phyloP scores from a whole-genome alignment of 1,284 basidiomycete genomes.

The Stygiomarasmius scandens region DNA sequence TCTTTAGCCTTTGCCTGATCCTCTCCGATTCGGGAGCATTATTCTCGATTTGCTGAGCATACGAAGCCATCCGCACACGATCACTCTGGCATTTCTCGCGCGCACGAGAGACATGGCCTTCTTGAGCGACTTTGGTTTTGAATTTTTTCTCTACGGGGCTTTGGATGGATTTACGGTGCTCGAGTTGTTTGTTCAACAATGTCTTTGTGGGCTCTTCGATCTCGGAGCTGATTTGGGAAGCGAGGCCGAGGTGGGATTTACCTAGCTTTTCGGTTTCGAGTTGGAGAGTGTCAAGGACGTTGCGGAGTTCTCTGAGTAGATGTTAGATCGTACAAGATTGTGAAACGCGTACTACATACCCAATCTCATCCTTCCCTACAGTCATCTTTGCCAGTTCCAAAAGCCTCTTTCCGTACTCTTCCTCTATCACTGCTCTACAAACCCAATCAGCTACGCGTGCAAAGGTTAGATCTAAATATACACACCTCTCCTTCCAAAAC shows the following conservation, averaged over 20 bases:
- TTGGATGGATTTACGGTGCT: slow-evolving; percentile 56
- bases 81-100: slow-evolving; percentile 77
- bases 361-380: slow-evolving; percentile 73
- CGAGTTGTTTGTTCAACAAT: slow-evolving; percentile 51
- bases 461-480: too few species aligned
- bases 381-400: slow-evolving; percentile 60
- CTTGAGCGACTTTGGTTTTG: slow-evolving; percentile 65
- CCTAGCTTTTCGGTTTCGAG: slow-evolving; percentile 67
- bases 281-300: slow-evolving; percentile 59
- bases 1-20: slow-evolving; percentile 67
- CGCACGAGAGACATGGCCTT: slow-evolving; percentile 66
- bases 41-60: slow-evolving; percentile 71
- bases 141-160: slow-evolving; percentile 64
- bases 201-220: slow-evolving; percentile 59
- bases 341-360: slow-evolving; percentile 38
- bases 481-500: slow-evolving; percentile 78
- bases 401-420: slow-evolving; percentile 75
- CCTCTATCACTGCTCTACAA: slow-evolving; percentile 63
- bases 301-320: slow-evolving; percentile 62
- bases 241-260: slow-evolving; percentile 51
- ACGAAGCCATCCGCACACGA: slow-evolving; percentile 75
- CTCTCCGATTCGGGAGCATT: slow-evolving; percentile 73
- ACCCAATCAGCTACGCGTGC: too few species aligned
- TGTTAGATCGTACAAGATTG: neutral
- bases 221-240: slow-evolving; percentile 58